Conservation (phyloP, 768 basidiomycete genomes). For the Hypholoma fasciculare region DNA sequence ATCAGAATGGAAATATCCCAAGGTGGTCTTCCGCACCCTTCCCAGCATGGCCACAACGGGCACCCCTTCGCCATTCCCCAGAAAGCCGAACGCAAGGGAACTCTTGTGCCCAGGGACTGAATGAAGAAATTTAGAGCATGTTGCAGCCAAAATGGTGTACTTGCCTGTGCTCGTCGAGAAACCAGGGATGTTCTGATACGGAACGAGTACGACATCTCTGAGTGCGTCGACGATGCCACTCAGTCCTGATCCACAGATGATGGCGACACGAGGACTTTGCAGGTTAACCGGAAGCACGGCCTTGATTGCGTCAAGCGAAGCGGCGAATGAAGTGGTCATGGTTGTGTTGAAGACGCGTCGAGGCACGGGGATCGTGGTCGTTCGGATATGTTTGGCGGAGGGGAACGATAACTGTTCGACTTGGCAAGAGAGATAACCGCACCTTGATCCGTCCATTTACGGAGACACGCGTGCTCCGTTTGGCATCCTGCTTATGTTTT, state of each 20-base stretch:
- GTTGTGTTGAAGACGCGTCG: background rate
- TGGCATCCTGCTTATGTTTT: no score
- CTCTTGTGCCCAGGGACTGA: constrained; percentile 83
- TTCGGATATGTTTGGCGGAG: no score
- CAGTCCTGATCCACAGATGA: constrained; percentile 87
- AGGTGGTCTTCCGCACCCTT: constrained; percentile 46
- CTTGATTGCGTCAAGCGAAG: constrained; percentile 33
- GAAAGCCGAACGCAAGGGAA: constrained; percentile 74
- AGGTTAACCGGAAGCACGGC: constrained; percentile 33
- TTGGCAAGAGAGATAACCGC: no score
- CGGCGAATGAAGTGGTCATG: constrained; percentile 12
- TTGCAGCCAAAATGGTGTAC: constrained; percentile 10
- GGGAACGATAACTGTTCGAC: no score
- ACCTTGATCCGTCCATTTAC: no score
- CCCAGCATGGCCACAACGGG: constrained; percentile 92
- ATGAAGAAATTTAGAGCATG: background rate
- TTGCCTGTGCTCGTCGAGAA: constrained; percentile 79
- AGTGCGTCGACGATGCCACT: constrained; percentile 69
- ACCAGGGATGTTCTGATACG: constrained; percentile 69
- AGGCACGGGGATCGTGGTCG: no score
- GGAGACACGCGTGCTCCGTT: no score
- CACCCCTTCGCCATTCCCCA: constrained; percentile 61
- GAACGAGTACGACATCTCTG: constrained; percentile 55
- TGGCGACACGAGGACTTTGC: constrained; percentile 64
- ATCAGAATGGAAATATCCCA: background rate